Evolutionary conservation across 2,329 filamentous ascomycete genomes (phyloP).

Genomic region (Colletotrichum sp.): DNA sequence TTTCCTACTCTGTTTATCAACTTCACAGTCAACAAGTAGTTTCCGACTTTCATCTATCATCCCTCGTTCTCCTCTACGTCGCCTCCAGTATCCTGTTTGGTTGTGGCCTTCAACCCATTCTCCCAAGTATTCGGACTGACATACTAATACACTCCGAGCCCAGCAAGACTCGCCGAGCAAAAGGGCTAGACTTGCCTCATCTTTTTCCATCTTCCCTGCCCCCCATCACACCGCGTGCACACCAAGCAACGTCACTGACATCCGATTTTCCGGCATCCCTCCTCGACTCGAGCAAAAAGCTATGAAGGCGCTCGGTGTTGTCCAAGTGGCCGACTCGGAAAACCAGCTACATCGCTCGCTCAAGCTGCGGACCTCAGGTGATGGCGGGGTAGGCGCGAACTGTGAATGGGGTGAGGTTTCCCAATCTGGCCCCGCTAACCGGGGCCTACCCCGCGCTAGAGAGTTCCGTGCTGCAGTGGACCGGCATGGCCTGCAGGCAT

Average conservation of each 20-base stretch:
- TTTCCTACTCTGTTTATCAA: not conserved
- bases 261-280: not conserved
- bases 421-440: not conserved
- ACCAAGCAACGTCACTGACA: not conserved
- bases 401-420: conserved; percentile 19
- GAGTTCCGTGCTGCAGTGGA: not conserved
- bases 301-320: not conserved
- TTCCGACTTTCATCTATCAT: not conserved
- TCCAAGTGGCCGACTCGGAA: not conserved
- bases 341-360: not conserved
- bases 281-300: not conserved
- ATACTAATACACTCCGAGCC: not conserved
- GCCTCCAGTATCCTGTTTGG: not conserved
- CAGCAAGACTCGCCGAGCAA: not conserved
- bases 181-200: not conserved
- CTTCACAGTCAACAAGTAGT: not conserved
- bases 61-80: not conserved
- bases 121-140: not conserved
- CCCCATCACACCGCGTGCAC: not conserved
- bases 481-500: conserved; percentile 8
- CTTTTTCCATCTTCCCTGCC: not conserved
- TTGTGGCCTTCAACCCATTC: not conserved
- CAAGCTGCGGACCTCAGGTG: not conserved
- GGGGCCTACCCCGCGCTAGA: conserved; percentile 17
- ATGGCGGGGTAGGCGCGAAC: conserved; percentile 10